These are phyloP conservation scores for Clonostachys chloroleuca DNA, from an alignment of 2,329 filamentous ascomycete species.

Conservation along the genomic window DNA sequence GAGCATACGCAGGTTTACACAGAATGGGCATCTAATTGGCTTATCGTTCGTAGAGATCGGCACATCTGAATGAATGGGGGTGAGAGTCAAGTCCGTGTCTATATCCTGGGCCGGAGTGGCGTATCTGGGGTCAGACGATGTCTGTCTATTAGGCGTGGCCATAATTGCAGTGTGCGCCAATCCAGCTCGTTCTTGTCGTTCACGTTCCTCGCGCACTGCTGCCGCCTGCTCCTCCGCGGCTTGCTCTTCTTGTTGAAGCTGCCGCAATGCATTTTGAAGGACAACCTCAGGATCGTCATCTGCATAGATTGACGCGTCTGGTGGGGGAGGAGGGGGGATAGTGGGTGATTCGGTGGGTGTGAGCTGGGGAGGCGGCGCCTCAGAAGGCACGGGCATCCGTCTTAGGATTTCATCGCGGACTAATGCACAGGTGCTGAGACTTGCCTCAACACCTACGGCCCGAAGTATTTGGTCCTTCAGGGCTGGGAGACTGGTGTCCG, in stretches of 20 bases:
- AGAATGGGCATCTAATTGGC: slow-evolving; percentile 55
- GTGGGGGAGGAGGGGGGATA: slow-evolving; percentile 13
- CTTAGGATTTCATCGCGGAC: slow-evolving; percentile 55
- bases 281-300: slow-evolving; percentile 54
- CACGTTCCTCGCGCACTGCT: slow-evolving; percentile 46
- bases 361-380: slow-evolving; percentile 12
- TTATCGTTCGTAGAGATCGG: slow-evolving; percentile 40
- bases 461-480: slow-evolving; percentile 54
- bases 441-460: slow-evolving; percentile 49
- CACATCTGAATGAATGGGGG: slow-evolving; percentile 47
- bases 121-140: slow-evolving; percentile 23
- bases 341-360: slow-evolving; percentile 11
- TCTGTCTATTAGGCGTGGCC: slow-evolving; percentile 20
- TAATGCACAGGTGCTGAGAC: slow-evolving; percentile 47
- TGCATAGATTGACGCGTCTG: slow-evolving; percentile 33
- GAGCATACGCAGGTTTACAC: slow-evolving; percentile 57
- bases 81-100: slow-evolving; percentile 41
- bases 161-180: slow-evolving; percentile 20
- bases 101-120: slow-evolving; percentile 26
- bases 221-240: slow-evolving; percentile 54
- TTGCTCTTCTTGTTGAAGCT: slow-evolving; percentile 55
- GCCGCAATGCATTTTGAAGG: slow-evolving; percentile 53
- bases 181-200: slow-evolving; percentile 32
- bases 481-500: slow-evolving; percentile 54
- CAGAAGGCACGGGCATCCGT: slow-evolving; percentile 15